Conservation (phyloP, 495 filamentous ascomycete species). For the Trichoderma virens region DNA sequence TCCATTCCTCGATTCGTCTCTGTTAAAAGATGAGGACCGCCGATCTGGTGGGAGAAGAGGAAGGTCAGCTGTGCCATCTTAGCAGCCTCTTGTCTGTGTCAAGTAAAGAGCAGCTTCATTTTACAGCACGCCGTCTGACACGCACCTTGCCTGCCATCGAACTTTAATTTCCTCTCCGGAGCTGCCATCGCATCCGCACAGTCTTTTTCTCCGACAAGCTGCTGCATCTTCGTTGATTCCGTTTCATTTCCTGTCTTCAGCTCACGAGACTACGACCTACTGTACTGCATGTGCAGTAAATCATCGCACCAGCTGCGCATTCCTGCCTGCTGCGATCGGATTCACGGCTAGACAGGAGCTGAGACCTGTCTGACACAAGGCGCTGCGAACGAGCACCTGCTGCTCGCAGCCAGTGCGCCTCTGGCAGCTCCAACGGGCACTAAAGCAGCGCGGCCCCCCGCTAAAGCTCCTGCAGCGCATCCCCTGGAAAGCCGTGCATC, state of each 20-base stretch:
- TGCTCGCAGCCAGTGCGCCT: background rate
- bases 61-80: too few relatives aligned
- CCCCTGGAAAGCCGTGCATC: background rate
- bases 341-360: background rate
- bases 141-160: too few relatives aligned
- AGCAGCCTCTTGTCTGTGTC: background rate
- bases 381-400: background rate
- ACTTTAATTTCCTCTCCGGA: too few relatives aligned
- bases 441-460: background rate
- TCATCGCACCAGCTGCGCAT: too few relatives aligned
- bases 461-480: background rate
- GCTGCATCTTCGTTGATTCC: background rate
- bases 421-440: background rate
- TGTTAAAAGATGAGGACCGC: background rate
- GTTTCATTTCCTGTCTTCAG: background rate
- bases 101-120: background rate
- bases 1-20: background rate
- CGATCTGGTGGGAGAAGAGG: background rate
- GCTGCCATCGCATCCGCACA: background rate
- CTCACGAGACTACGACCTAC: too few relatives aligned
- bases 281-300: too few relatives aligned
- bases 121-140: background rate
- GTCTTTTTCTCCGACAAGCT: too few relatives aligned
- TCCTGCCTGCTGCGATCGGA: background rate
- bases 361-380: slow-evolving; percentile 6